Conservation (phyloP, 2,329 filamentous ascomycete genomes). For the Talaromyces sp. region DNA sequence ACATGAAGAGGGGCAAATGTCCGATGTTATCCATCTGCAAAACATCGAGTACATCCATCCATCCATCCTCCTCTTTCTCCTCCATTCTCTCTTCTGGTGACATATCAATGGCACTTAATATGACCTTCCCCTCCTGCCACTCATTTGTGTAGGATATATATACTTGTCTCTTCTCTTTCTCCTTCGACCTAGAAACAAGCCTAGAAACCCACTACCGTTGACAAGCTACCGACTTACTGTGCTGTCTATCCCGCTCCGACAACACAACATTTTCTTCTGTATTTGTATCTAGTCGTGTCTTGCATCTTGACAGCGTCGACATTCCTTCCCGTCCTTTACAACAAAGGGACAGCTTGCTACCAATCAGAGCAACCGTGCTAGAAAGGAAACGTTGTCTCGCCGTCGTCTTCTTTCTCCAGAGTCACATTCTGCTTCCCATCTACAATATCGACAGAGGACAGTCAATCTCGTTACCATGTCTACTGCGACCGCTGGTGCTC, state of each 20-base stretch:
- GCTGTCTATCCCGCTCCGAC: constrained; percentile 1
- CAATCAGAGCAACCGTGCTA: neutral
- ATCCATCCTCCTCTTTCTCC: constrained; percentile 5
- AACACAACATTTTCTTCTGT: neutral
- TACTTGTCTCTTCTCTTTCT: neutral
- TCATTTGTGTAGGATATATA: constrained; percentile 13
- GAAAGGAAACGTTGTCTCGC: neutral
- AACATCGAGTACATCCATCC: neutral
- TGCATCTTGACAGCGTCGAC: constrained; percentile 7
- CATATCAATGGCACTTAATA: constrained; percentile 16
- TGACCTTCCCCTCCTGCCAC: constrained; percentile 14
- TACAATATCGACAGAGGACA: neutral
- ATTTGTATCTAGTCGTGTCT: constrained; percentile 9
- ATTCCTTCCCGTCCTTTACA: neutral
- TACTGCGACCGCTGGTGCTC: constrained; percentile 26
- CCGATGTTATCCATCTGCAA: constrained; percentile 13
- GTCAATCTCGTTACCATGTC: constrained; percentile 18
- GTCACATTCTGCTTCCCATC: neutral
- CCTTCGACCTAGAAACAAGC: neutral
- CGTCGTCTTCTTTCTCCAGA: neutral
- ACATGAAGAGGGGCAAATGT: constrained; percentile 17
- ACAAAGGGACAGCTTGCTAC: neutral
- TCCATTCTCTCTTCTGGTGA: neutral
- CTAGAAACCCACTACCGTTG: neutral
- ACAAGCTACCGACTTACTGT: neutral